Percentiles rank a stretch among this genome's conserved stretches.
Conservation (phyloP, 163 green algal genomes). For the Trebouxiophyceae sp. region DNA sequence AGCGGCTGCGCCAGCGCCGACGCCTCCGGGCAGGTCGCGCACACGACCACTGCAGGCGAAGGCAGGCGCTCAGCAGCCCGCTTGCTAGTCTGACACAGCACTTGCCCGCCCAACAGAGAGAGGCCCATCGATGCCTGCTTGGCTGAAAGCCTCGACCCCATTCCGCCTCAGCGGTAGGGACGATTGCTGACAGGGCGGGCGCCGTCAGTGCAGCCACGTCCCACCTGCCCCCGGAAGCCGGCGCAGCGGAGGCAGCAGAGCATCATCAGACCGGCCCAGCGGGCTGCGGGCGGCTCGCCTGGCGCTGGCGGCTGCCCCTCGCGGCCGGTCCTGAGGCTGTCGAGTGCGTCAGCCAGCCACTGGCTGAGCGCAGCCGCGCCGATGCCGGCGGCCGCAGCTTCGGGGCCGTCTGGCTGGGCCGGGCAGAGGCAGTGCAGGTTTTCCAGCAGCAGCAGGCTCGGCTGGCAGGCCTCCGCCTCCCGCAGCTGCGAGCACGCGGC, state of each 20-base stretch:
- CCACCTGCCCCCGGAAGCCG: not conserved
- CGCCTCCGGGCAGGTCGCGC: constrained; percentile 34
- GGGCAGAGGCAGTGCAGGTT: constrained; percentile 55
- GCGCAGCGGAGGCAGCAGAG: not conserved
- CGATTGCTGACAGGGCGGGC: not conserved
- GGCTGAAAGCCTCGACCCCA: not conserved
- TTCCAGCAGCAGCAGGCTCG: constrained; percentile 59
- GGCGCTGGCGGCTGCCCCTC: constrained; percentile 12
- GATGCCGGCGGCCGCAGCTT: constrained; percentile 2
- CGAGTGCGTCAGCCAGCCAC: constrained; percentile 30
- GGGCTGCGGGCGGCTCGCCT: constrained; percentile 3
- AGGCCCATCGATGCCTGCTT: not conserved
- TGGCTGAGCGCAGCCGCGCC: constrained; percentile 15
- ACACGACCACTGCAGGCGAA: constrained; percentile 34
- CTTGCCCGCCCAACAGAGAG: not conserved
- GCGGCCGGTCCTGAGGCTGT: constrained; percentile 16
- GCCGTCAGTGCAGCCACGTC: not conserved
- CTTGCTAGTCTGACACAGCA: not conserved
- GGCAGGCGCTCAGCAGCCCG: not conserved
- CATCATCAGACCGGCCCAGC: not conserved
- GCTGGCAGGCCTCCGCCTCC: constrained; percentile 33
- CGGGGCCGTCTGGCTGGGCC: constrained; percentile 7
- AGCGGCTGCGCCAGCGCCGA: constrained; percentile 40
- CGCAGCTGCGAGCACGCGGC: constrained; percentile 17
- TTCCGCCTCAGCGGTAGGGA: not conserved